Conservation (phyloP, 2,329 filamentous ascomycete species). For the Fusarium dlaminii region DNA sequence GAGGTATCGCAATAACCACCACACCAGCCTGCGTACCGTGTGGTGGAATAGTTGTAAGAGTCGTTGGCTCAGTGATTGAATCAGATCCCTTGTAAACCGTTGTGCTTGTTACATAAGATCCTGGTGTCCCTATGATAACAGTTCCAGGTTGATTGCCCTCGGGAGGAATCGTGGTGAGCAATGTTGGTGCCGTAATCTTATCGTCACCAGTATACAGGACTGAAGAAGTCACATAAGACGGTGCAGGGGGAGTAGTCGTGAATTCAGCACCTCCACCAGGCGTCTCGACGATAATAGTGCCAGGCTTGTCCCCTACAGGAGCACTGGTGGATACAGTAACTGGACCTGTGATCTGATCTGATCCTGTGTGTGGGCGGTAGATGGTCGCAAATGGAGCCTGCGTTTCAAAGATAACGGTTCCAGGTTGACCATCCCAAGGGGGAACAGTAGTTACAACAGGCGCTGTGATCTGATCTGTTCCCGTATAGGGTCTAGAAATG, state of each 20-base stretch:
- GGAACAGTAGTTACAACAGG: constrained; percentile 5
- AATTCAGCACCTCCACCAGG: background rate
- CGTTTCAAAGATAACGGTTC: constrained; percentile 19
- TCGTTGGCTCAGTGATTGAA: background rate
- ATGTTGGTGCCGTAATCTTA: background rate
- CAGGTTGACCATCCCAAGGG: constrained; percentile 7
- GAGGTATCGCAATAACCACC: constrained; percentile 9
- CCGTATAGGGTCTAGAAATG: constrained; percentile 6
- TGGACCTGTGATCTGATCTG: constrained; percentile 3
- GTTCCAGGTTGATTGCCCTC: constrained; percentile 10
- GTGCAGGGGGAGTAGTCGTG: constrained; percentile 8
- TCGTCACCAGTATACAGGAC: constrained; percentile 8
- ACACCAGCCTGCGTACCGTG: constrained; percentile 9
- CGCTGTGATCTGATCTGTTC: background rate
- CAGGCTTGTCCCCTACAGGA: constrained; percentile 5
- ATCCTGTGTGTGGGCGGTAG: background rate
- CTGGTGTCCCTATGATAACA: background rate
- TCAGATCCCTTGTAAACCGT: constrained; percentile 4
- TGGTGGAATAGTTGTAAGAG: constrained; percentile 7
- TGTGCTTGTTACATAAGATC: constrained; percentile 4
- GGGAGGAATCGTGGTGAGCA: constrained; percentile 9
- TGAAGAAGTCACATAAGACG: constrained; percentile 9
- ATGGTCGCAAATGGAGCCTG: background rate
- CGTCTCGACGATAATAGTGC: constrained; percentile 4
- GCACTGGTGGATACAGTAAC: constrained; percentile 8